phyloP scores from a whole-genome alignment of 805 yeast species.

The Lachancea sp. region DNA sequence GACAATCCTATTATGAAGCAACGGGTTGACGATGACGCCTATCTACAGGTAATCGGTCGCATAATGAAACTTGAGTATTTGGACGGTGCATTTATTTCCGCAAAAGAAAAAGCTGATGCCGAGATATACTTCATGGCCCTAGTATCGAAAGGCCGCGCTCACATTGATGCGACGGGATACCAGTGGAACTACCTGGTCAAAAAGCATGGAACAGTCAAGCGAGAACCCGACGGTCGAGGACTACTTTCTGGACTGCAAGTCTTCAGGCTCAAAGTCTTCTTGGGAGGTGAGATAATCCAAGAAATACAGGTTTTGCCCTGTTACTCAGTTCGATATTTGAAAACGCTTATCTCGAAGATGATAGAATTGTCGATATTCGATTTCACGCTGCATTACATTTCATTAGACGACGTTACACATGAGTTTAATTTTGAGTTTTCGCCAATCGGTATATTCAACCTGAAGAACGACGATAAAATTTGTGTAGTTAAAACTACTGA shows the following conservation, averaged over 20 bases:
- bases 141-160: constrained; percentile 32
- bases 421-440: constrained; percentile 19
- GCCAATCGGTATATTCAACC: constrained; percentile 15
- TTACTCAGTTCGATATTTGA: constrained; percentile 22
- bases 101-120: constrained; percentile 50
- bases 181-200: constrained; percentile 41
- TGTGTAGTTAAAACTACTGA: constrained; percentile 7
- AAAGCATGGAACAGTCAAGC: neutral
- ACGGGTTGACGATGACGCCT: constrained; percentile 13
- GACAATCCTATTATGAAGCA: constrained; percentile 46
- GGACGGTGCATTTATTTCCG: constrained; percentile 51
- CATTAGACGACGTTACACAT: constrained; percentile 7
- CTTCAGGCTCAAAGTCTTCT: constrained; percentile 4
- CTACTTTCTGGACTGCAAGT: neutral
- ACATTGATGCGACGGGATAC: constrained; percentile 16
- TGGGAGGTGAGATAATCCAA: constrained; percentile 4
- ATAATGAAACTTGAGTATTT: constrained; percentile 36
- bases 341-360: constrained; percentile 16
- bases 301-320: constrained; percentile 12
- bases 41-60: constrained; percentile 41
- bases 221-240: neutral
- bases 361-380: constrained; percentile 6
- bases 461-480: constrained; percentile 13
- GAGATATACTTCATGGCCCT: constrained; percentile 61
- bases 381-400: constrained; percentile 11